phyloP scores from a whole-genome alignment of 345 rosid species.

The Corymbia maculata region DNA sequence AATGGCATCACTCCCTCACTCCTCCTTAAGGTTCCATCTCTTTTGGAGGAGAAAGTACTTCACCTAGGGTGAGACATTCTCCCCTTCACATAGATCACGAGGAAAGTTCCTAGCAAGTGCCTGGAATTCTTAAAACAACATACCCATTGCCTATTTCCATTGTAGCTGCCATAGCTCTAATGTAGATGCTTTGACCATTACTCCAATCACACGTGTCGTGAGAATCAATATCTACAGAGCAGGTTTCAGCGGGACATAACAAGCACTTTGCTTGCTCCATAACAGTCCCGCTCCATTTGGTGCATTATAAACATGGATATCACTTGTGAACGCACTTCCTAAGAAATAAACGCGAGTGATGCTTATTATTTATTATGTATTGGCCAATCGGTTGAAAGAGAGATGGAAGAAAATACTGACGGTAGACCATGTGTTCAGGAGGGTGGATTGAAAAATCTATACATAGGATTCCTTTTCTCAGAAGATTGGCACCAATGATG shows the following conservation, averaged over 20 bases:
- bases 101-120: background rate
- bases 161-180: no score
- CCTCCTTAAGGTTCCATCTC: background rate
- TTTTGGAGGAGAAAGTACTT: background rate
- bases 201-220: background rate
- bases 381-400: no score
- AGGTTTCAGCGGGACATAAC: background rate
- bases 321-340: background rate
- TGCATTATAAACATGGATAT: background rate
- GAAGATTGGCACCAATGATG: no score
- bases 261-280: no score
- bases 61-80: no score
- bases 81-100: accelerated
- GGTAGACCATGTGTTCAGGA: no score
- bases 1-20: background rate
- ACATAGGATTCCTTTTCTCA: no score
- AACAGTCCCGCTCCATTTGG: background rate
- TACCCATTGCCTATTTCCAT: accelerated
- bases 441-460: no score
- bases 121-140: background rate
- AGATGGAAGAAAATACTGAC: no score
- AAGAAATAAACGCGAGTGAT: background rate
- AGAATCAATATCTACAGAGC: background rate
- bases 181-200: no score
- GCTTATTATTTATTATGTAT: background rate